Conservation (phyloP, 768 basidiomycete species). For the Nevesoporus exiguus region DNA sequence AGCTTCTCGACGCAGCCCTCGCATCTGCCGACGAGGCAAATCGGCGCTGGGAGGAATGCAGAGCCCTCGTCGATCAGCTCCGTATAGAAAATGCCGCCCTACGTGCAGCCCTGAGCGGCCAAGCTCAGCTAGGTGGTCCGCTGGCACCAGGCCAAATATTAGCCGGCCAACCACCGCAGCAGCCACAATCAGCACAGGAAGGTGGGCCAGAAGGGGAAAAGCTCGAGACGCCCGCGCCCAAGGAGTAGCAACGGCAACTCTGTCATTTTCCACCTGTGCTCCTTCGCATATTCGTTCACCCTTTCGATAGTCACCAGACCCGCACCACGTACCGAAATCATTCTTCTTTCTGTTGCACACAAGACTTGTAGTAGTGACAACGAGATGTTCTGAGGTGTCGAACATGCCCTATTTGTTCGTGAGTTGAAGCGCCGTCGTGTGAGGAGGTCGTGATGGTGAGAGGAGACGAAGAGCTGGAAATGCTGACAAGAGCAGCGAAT, state of each 20-base stretch:
- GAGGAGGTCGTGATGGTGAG: conserved; percentile 28
- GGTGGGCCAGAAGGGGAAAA: conserved; percentile 26
- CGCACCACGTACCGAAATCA: conserved; percentile 11
- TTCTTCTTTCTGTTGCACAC: conserved; percentile 1
- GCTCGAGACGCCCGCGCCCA: conserved; percentile 20
- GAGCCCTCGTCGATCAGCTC: conserved; percentile 84
- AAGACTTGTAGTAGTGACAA: conserved; percentile 15
- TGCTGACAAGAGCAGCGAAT: conserved; percentile 33
- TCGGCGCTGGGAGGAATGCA: conserved; percentile 86
- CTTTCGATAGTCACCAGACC: conserved; percentile 3
- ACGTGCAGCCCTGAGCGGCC: conserved; percentile 58
- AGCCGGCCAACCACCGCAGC: conserved; percentile 21
- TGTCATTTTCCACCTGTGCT: neutral
- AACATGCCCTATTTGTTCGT: neutral
- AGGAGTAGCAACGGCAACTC: conserved; percentile 16
- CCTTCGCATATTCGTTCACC: conserved; percentile 3
- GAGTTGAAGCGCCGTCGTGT: neutral
- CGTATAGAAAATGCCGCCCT: conserved; percentile 80
- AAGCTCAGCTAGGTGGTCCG: conserved; percentile 33
- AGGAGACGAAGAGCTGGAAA: conserved; percentile 31
- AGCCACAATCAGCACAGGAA: conserved; percentile 22
- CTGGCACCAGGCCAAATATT: conserved; percentile 31
- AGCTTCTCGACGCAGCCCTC: conserved; percentile 80
- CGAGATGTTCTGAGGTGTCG: neutral
- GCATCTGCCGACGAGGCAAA: conserved; percentile 87